Conservation (phyloP, 2,329 filamentous ascomycete species). For the Botryotinia globosa region DNA sequence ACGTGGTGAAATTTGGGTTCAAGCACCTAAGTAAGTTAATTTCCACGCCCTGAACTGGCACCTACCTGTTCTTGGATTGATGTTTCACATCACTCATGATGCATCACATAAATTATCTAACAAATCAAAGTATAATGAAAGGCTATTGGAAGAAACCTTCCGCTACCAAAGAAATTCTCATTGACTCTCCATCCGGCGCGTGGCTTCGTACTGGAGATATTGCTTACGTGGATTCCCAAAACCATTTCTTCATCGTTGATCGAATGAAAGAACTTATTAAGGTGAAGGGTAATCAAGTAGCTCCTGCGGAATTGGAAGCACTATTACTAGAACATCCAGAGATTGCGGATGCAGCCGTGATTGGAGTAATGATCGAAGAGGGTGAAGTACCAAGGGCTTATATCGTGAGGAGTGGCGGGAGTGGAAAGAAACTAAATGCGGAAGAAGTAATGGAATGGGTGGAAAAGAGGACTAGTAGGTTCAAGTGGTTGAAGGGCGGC, state of each 20-base stretch:
- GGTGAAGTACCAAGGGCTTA: slow-evolving; percentile 59
- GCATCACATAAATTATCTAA: background rate
- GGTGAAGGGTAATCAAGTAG: slow-evolving; percentile 49
- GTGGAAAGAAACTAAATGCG: slow-evolving; percentile 30
- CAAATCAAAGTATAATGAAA: slow-evolving; percentile 50
- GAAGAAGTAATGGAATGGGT: slow-evolving; percentile 56
- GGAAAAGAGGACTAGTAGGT: slow-evolving; percentile 55
- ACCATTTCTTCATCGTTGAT: slow-evolving; percentile 87
- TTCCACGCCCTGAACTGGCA: accelerated
- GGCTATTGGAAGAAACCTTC: slow-evolving; percentile 58
- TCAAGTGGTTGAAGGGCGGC: slow-evolving; percentile 69
- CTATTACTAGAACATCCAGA: slow-evolving; percentile 43
- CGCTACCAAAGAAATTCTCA: slow-evolving; percentile 57
- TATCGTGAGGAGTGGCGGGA: slow-evolving; percentile 44
- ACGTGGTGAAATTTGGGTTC: slow-evolving; percentile 46
- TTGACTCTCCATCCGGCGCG: slow-evolving; percentile 69
- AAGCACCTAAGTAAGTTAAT: slow-evolving; percentile 44
- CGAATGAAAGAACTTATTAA: slow-evolving; percentile 49
- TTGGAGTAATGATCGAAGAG: slow-evolving; percentile 44
- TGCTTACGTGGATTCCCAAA: slow-evolving; percentile 65
- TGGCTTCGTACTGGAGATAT: slow-evolving; percentile 55
- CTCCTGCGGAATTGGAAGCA: slow-evolving; percentile 49
- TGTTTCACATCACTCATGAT: background rate
- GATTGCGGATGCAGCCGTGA: slow-evolving; percentile 47
- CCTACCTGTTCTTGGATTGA: too few relatives aligned